Base-by-base conservation (phyloP, 495 filamentous ascomycete genomes). In the Cladorrhinum samala region DNA sequence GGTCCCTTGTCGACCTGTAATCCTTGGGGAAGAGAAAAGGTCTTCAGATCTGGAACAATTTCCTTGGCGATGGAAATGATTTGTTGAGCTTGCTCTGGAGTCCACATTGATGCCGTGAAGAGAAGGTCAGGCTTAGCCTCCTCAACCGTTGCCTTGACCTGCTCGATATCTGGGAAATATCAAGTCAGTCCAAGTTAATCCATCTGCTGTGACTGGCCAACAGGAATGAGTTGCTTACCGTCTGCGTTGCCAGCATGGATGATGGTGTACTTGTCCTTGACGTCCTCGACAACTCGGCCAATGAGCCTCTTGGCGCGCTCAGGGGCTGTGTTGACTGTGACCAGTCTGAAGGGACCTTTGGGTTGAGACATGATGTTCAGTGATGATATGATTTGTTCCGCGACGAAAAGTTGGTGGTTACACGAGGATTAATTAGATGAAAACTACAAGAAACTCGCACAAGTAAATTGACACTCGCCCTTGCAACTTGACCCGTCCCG, bases 91-190 rank as follows among this genome's bases (percentile, higher is more conserved):
- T 86, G 67, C 50, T 82, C 78, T 16, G 72, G 69, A 9, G 81
- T 75, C 83, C 82, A 87, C 82, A 86, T 86, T 27, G 83, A 85
- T 14, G 83, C 83, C 46, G 76, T 80, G 72, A 85, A 84, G 41
- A 67, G 47, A 21, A 67, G 16, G 36, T 67, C 55, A 0, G 64
- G 64, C 27, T 61, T 46, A 7, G 38, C 27, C 18, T 53, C 62
- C 45, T 63, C 51, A 1, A 65, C 64, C 0, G 50, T 56, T 9
- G 43, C 17, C 23, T 59, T 38, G 0, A 67, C 64, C 17, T 63
- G 54, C n/a, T 67, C 64, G n/a, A 65, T 65, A 9, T 56, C 64
- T 67, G 17, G 9, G 18, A 11, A 4, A 19, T 36, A 18, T 50
- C 14, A 39, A 9, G 33, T n/a, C 19, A 33, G 21, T 19, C 18